phyloP scores from a whole-genome alignment of 2,329 filamentous ascomycete genomes.

The Microcyclosporella mali region DNA sequence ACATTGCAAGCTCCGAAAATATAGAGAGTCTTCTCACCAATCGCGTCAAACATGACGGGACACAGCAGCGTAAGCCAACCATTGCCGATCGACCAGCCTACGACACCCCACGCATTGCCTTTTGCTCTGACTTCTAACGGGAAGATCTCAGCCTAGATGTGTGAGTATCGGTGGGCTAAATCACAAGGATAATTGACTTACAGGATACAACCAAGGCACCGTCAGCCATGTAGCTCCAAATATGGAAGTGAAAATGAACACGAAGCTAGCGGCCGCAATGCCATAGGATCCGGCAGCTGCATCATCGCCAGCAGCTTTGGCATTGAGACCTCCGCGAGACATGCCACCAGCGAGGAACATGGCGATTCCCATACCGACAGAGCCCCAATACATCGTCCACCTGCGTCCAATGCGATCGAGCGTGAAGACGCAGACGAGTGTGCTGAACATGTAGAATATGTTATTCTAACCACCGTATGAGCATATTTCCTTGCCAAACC shows the following conservation, averaged over 20 bases:
- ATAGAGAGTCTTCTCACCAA: slow-evolving; percentile 66
- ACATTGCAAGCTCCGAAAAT: slow-evolving; percentile 66
- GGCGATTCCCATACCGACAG: slow-evolving; percentile 30
- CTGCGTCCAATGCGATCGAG: slow-evolving; percentile 32
- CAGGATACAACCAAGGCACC: slow-evolving; percentile 43
- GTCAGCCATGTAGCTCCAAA: slow-evolving; percentile 61
- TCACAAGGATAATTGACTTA: neutral
- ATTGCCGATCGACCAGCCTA: slow-evolving; percentile 71
- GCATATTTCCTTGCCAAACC: too few relatives aligned
- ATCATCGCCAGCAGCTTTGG: slow-evolving; percentile 20
- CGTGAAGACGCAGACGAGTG: slow-evolving; percentile 33
- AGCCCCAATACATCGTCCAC: slow-evolving; percentile 32
- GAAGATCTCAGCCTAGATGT: slow-evolving; percentile 58
- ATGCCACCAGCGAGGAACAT: slow-evolving; percentile 32
- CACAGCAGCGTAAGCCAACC: slow-evolving; percentile 47
- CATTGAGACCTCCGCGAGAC: slow-evolving; percentile 25
- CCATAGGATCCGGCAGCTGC: slow-evolving; percentile 20
- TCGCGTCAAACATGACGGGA: slow-evolving; percentile 53
- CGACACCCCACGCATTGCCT: slow-evolving; percentile 69
- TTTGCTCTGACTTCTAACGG: slow-evolving; percentile 64
- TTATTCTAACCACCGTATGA: too few relatives aligned
- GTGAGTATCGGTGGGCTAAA: slow-evolving; percentile 32
- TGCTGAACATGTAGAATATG: slow-evolving; percentile 31
- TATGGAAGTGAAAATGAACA: slow-evolving; percentile 61
- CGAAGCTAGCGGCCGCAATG: slow-evolving; percentile 59